phyloP scores from a whole-genome alignment of 148 eudicot species.

The Beta vulgaris region DNA sequence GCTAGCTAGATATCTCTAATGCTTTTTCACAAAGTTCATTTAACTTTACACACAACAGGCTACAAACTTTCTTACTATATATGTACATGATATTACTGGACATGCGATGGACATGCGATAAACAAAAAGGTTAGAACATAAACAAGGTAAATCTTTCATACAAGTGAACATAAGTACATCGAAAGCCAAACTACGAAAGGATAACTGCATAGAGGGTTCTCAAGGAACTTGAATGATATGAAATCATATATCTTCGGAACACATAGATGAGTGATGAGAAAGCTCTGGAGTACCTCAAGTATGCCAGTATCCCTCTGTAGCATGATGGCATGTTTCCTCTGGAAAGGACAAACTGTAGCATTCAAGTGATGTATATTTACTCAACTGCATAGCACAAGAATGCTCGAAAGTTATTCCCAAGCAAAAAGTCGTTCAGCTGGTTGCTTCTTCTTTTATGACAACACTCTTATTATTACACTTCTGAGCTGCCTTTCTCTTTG shows the following conservation, averaged over 20 bases:
- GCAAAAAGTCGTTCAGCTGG: conserved; percentile 21
- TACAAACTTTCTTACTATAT: not conserved
- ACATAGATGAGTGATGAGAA: not conserved
- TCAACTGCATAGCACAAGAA: not conserved
- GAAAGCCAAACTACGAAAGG: not conserved
- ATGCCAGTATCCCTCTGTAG: conserved; percentile 3
- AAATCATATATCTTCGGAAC: not conserved
- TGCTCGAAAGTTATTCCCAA: conserved; percentile 1
- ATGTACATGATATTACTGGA: not conserved
- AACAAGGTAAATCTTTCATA: not conserved
- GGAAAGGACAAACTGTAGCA: not conserved
- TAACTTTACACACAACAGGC: not conserved
- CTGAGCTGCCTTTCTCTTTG: conserved; percentile 41
- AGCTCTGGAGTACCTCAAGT: conserved; percentile 25
- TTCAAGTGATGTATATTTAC: not conserved
- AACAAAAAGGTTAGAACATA: not conserved
- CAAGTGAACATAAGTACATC: not conserved
- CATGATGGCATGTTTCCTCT: not conserved
- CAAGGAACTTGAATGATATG: not conserved
- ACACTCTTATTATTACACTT: conserved; percentile 21
- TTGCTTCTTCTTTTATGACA: conserved; percentile 32
- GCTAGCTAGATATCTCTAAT: not conserved
- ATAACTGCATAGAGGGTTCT: not conserved
- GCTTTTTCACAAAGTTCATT: not conserved
- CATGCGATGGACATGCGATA: not conserved